Evolutionary conservation across 305 asterid genomes (phyloP), one percentile per base, ranked within the genome.

Genomic region (Euphrasia arctica): DNA sequence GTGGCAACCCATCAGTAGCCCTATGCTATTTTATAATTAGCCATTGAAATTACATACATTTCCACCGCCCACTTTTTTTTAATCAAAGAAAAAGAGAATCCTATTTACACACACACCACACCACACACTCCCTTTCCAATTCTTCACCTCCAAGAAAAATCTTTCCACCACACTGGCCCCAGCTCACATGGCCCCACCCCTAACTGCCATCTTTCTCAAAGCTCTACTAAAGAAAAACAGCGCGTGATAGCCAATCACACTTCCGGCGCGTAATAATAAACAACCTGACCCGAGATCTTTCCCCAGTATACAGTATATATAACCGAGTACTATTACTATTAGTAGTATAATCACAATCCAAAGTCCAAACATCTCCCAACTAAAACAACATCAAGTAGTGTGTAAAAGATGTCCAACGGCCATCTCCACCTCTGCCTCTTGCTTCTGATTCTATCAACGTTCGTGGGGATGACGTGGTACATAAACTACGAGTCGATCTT

Each of bases 391-490:
- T 4, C 10, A 47, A 47, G 3, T 3, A 47, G 5, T 8, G 4
- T 11, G 13, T 8, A n/a, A 4, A 51, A 51, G 2, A 52, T 52
- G 58, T 52, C 86, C 4, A 78, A 81, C 74, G 31, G 69, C 41
- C 79, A 91, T 3, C 5, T 80, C 11, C 97, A 90, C 74, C 85
- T 90, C 52, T 80, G 86, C 51, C 78, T 80, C 91, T 79, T 90
- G 85, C 80, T 87, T 61, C 27, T 79, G 39, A 71, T 82, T 22
- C 78, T 90, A 13, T 69, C 77, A 68, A 51, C 71, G 28, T 83
- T 90, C 67, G 80, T 87, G 1, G 81, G 84, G 29, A 60, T 87
- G 69, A 83, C 89, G n/a, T 89, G 97, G 97, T 87, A 87, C 91
- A 69, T 80, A 51, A 85, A 77, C 68, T 83, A 78, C 72, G 95